These are phyloP conservation scores for Microcera coccophila DNA, from an alignment of 2,329 filamentous ascomycete genomes.

Conservation along the genomic window DNA sequence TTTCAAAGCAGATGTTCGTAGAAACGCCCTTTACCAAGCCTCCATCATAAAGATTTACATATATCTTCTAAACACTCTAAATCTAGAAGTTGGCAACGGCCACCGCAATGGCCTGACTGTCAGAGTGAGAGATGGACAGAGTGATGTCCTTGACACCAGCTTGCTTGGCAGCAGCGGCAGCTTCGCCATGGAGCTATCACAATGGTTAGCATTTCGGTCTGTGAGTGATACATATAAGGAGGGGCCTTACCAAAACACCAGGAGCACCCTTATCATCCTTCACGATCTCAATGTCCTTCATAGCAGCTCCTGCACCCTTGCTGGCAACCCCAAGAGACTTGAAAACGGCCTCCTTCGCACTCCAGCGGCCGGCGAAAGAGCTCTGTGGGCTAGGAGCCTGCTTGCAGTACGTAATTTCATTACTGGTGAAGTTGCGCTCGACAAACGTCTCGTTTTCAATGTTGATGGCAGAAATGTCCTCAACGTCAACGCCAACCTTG, in stretches of 20 bases:
- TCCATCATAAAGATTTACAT: constrained; percentile 16
- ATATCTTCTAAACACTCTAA: constrained; percentile 5
- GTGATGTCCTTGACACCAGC: constrained; percentile 84
- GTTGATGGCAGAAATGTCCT: constrained; percentile 82
- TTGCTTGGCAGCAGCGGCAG: constrained; percentile 75
- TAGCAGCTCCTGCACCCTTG: constrained; percentile 79
- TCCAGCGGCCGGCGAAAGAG: constrained; percentile 94
- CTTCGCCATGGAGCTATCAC: constrained; percentile 76
- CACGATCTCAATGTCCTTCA: constrained; percentile 93
- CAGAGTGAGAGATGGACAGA: constrained; percentile 94
- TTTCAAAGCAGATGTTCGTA: constrained; percentile 25
- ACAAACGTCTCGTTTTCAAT: constrained; percentile 92
- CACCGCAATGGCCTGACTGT: constrained; percentile 89
- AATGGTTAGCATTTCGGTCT: constrained; percentile 26
- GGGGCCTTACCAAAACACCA: constrained; percentile 68
- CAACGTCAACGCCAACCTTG: constrained; percentile 90
- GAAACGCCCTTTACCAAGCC: constrained; percentile 23
- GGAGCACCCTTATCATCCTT: constrained; percentile 80
- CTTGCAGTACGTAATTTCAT: constrained; percentile 83
- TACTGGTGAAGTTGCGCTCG: constrained; percentile 85
- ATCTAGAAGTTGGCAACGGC: constrained; percentile 75
- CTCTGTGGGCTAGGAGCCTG: constrained; percentile 76
- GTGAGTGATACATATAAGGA: no score
- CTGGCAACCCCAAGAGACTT: constrained; percentile 88
- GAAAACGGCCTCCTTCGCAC: constrained; percentile 97